phyloP scores from a whole-genome alignment of 1,139 yeast genomes.

The Geotrichum phurueaensis region DNA sequence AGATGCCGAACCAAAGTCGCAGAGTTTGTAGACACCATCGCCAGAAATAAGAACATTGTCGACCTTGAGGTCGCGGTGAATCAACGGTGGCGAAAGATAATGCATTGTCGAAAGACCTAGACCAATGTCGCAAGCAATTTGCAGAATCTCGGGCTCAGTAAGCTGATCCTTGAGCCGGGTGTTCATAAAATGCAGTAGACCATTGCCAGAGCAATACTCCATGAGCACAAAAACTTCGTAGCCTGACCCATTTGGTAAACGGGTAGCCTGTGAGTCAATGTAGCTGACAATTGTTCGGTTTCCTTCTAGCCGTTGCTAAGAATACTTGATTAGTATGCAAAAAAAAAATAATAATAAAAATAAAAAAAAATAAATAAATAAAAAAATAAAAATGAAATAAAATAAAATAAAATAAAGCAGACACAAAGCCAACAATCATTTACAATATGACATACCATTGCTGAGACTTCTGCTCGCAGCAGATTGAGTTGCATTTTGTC shows the following conservation, averaged over 20 bases:
- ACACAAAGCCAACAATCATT: neutral
- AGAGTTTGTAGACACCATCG: slow-evolving; percentile 67
- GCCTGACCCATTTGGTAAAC: slow-evolving; percentile 44
- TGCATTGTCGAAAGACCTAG: slow-evolving; percentile 88
- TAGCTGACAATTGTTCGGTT: slow-evolving; percentile 77
- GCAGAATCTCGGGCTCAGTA: slow-evolving; percentile 73
- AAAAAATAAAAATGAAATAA: neutral
- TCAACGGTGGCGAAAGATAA: slow-evolving; percentile 67
- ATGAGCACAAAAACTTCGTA: slow-evolving; percentile 87
- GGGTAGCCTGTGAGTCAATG: slow-evolving; percentile 92
- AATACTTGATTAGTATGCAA: neutral
- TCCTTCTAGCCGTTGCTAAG: slow-evolving; percentile 60
- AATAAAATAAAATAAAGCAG: neutral
- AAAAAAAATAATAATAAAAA: neutral
- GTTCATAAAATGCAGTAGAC: slow-evolving; percentile 90
- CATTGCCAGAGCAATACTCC: slow-evolving; percentile 83
- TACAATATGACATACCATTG: slow-evolving; percentile 43
- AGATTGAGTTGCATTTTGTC: slow-evolving; percentile 63
- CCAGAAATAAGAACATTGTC: slow-evolving; percentile 84
- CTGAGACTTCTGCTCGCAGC: slow-evolving; percentile 72
- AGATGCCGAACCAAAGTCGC: slow-evolving; percentile 94
- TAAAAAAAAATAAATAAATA: neutral
- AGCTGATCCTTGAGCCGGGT: slow-evolving; percentile 76
- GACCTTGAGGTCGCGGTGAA: slow-evolving; percentile 91
- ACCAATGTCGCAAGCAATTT: slow-evolving; percentile 76